These are phyloP conservation scores for Mycena maculata DNA, from an alignment of 768 basidiomycete genomes.

Conservation along the genomic window DNA sequence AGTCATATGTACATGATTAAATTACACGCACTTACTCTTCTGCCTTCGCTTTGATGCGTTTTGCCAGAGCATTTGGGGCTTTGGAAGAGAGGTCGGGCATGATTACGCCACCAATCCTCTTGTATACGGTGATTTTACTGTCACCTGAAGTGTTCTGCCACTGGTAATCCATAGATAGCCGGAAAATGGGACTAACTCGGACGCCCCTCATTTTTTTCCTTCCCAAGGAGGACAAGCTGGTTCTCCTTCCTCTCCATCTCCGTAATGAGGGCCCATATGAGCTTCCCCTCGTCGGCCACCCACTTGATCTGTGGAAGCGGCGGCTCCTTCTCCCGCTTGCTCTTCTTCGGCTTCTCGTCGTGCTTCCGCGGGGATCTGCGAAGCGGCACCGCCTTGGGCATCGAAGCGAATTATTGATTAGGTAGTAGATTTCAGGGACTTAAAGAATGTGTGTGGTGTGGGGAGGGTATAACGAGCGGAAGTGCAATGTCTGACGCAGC, in stretches of 20 bases:
- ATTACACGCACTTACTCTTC: not conserved
- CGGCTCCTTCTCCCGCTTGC: not conserved
- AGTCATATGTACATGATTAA: not conserved
- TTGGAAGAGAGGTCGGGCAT: not conserved
- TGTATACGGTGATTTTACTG: conserved; percentile 7
- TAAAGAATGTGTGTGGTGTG: too few species aligned
- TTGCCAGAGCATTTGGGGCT: not conserved
- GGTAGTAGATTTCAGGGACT: too few species aligned
- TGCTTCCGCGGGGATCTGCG: not conserved
- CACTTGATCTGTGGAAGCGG: not conserved
- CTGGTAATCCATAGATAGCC: not conserved
- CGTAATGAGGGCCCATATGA: not conserved
- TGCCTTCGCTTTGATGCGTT: not conserved
- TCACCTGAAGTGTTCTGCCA: not conserved
- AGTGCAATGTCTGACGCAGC: too few species aligned
- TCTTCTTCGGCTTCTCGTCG: not conserved
- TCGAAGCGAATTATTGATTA: too few species aligned
- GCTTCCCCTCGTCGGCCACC: not conserved
- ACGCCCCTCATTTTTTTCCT: not conserved
- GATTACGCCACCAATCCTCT: not conserved
- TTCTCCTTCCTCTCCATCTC: not conserved
- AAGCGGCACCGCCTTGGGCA: not conserved
- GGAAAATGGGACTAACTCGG: not conserved
- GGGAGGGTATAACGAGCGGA: too few species aligned
- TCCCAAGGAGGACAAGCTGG: not conserved